Evolutionary conservation across 208 protist genomes (phyloP), one percentile per base, ranked within the genome.

Genomic region (Trypanosoma brucei): DNA sequence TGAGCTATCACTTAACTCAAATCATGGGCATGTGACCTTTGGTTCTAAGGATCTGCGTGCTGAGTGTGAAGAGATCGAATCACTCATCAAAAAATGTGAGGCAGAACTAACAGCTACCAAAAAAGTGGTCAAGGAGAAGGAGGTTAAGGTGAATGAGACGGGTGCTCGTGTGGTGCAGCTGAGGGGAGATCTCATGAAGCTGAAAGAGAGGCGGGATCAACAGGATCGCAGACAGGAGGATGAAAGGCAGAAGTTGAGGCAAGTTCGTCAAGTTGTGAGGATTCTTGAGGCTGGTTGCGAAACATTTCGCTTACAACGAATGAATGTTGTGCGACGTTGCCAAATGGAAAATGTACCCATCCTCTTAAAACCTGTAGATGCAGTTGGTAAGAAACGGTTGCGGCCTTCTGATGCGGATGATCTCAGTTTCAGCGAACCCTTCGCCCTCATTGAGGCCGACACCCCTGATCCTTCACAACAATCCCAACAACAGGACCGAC

Each of bases 311-410:
- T 70, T 78, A 39, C 74, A 77, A n/a, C 88, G 95, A 36, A 71
- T 88, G 35, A 80, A 77, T 50, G 52, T 95, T 40, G 78, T 96
- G 35, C 81, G 79, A 9, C 83, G 84, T 2, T 93, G 86, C 63
- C 78, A 93, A 54, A 91, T 97, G 75, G 84, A 97, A 46, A 89
- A 92, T 59, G 83, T 93, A 13, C 69, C 73, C 4, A 55, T 98
- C 0, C 84, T 81, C 13, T 62, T 94, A 42, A 83, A 71, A 62
- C 60, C 66, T 33, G 49, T 62, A n/a, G 65, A 71, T 35, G 39
- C 59, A 4, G 38, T 9, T 22, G 80, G 82, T 40, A 64, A 59
- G 35, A 93, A 91, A 61, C 84, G 78, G 48, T 34, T 37, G 30
- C 75, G 80, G 9, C 52, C 42, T 61, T 31, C 13, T 33, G 59